These are phyloP conservation scores for Plantago lanceolata DNA, from an alignment of 305 asterid species.

Conservation along the genomic window DNA sequence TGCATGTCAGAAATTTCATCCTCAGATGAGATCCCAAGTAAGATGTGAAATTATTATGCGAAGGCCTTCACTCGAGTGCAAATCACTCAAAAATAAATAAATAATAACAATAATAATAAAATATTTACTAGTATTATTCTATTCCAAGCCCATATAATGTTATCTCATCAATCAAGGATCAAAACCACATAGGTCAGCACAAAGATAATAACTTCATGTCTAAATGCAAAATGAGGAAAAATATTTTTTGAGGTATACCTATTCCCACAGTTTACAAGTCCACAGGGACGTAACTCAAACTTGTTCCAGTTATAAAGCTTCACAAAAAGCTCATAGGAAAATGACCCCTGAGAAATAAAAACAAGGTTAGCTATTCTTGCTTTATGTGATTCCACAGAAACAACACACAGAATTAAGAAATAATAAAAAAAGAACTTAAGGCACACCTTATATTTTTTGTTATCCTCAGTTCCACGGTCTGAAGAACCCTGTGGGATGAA, in stretches of 20 bases:
- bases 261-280: conserved; percentile 79
- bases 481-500: conserved; percentile 27
- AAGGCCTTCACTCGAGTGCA: background rate
- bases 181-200: background rate
- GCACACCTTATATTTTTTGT: conserved; percentile 52
- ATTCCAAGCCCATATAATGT: background rate
- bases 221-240: conserved; percentile 17
- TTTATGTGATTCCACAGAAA: conserved; percentile 6
- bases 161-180: background rate
- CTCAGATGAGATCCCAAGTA: background rate
- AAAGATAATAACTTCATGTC: background rate
- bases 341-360: conserved; percentile 53
- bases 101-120: too few species aligned
- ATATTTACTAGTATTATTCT: too few species aligned
- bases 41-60: background rate
- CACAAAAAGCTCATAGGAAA: conserved; percentile 68
- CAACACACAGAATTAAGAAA: conserved; percentile 17
- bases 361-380: conserved; percentile 28
- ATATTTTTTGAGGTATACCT: conserved; percentile 40
- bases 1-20: conserved; percentile 7
- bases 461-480: conserved; percentile 37
- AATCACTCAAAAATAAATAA: background rate
- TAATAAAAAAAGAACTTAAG: conserved; percentile 19
- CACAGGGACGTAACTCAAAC: conserved; percentile 60
- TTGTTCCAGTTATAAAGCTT: conserved; percentile 67